These are phyloP conservation scores for Lactarius psammicola DNA, from an alignment of 768 basidiomycete genomes.

Conservation along the genomic window DNA sequence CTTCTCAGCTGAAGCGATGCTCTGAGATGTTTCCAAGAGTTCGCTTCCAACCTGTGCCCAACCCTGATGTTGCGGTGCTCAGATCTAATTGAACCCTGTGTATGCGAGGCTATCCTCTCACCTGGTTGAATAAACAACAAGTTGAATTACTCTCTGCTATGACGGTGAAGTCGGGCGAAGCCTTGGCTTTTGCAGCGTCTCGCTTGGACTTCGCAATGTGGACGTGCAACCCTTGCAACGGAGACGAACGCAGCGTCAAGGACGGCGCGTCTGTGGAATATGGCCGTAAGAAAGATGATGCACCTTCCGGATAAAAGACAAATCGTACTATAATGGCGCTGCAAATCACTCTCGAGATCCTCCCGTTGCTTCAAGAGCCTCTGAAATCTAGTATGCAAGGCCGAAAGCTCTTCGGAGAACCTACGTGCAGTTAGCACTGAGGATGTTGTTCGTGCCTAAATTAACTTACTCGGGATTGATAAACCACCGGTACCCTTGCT, in stretches of 20 bases:
- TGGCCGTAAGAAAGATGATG: neutral
- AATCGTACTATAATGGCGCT: constrained; percentile 51
- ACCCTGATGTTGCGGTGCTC: constrained; percentile 42
- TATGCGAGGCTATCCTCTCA: constrained; percentile 32
- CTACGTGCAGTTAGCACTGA: constrained; percentile 36
- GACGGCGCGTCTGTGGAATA: constrained; percentile 59
- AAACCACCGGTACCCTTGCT: constrained; percentile 45
- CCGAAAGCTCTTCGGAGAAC: constrained; percentile 54
- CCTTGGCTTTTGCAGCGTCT: constrained; percentile 51
- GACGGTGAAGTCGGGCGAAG: constrained; percentile 50
- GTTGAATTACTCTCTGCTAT: constrained; percentile 67
- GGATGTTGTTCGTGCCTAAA: neutral
- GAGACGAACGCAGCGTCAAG: constrained; percentile 65
- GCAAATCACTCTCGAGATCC: constrained; percentile 54
- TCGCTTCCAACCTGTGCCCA: constrained; percentile 75
- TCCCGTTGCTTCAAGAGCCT: constrained; percentile 47
- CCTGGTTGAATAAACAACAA: constrained; percentile 65
- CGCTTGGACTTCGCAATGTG: constrained; percentile 66
- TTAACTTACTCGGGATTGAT: constrained; percentile 63
- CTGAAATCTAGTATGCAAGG: constrained; percentile 49
- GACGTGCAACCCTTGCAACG: constrained; percentile 70
- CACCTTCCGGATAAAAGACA: neutral
- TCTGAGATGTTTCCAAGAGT: constrained; percentile 55
- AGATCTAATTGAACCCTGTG: constrained; percentile 4
- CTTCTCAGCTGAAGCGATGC: constrained; percentile 60